Evolutionary conservation across 192 early-diverging fungal genomes (phyloP).

Genomic region (Helicostylum pulchrum): DNA sequence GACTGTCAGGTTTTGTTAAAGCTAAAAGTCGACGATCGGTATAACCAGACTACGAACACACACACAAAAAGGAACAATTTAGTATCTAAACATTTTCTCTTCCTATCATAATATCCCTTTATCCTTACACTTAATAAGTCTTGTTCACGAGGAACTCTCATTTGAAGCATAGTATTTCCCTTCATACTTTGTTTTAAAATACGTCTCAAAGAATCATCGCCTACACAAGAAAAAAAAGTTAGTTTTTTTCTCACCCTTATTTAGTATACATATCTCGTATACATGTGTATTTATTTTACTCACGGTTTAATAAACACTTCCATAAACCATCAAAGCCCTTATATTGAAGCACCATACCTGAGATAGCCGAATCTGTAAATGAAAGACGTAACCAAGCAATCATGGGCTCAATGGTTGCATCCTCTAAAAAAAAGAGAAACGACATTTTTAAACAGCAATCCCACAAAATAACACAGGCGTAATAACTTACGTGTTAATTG

Average conservation of each 20-base stretch:
- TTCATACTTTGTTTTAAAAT: slow-evolving; percentile 36
- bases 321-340: slow-evolving; percentile 37
- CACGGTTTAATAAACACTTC: slow-evolving; percentile 42
- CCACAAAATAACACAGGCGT: too few relatives aligned
- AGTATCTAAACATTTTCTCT: neutral
- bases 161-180: slow-evolving; percentile 27
- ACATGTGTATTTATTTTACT: slow-evolving; percentile 17
- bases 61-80: neutral
- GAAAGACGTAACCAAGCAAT: slow-evolving; percentile 36
- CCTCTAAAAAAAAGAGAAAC: slow-evolving; percentile 4
- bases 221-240: slow-evolving; percentile 1
- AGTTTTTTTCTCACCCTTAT: neutral
- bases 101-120: neutral
- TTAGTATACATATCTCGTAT: neutral
- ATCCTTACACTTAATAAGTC: slow-evolving; percentile 37
- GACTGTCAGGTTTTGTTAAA: slow-evolving; percentile 22
- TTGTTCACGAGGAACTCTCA: slow-evolving; percentile 37
- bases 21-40: slow-evolving; percentile 37
- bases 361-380: slow-evolving; percentile 30
- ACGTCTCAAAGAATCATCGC: slow-evolving; percentile 38
- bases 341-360: slow-evolving; percentile 40
- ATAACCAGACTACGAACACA: slow-evolving; percentile 32
- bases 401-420: slow-evolving; percentile 39
- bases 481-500: slow-evolving; percentile 28
- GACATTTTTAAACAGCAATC: neutral